Base-by-base conservation (phyloP, 1,284 basidiomycete genomes). In the Veloboletus limbatus region DNA sequence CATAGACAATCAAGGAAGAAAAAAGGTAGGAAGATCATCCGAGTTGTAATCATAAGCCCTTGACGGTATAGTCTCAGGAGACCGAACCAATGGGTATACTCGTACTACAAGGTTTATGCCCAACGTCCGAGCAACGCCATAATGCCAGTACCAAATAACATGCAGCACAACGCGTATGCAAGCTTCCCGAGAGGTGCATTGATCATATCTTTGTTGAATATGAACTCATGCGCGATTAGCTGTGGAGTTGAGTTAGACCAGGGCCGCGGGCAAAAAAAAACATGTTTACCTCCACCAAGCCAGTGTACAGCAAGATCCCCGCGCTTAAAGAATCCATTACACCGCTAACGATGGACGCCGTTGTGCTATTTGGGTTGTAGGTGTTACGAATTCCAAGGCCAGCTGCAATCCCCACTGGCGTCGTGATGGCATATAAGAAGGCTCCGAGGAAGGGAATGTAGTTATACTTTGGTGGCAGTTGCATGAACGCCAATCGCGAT, bases 251-350 rank as follows among this genome's bases (percentile, higher is more conserved):
- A 22, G 41, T 47, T 33, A 50, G 45, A 28, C 13, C 16, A 30
- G 13, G 43, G 10, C 13, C 20, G n/a, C 2, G 6, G 25, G 18
- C 14, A 22, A 11, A n/a, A 35, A n/a, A 5, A 7, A 6, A 31
- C 17, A 14, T 21, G 25, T 67, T 34, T 57, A 86, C 82, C 80
- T 96, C 92, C 24, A 95, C 92, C 22, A 95, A 73, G 42, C 88
- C 93, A 0, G 94, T 96, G 68, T 96, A 97, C 13, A 96, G 72
- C 45, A 98, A 69, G 59, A 98, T 92, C 4, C 95, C 95, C 0
- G 91, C 79, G 47, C 89, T 93, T 36, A 92, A 68, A 9, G 92
- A 78, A 62, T 97, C 93, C 57, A 97, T 75, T 1, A 90, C 70
- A 18, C 95, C 95, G 47, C 82, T 83, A 51, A 92, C 85, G 52